phyloP scores from a whole-genome alignment of 768 basidiomycete genomes.

The Mycena epipterygia region DNA sequence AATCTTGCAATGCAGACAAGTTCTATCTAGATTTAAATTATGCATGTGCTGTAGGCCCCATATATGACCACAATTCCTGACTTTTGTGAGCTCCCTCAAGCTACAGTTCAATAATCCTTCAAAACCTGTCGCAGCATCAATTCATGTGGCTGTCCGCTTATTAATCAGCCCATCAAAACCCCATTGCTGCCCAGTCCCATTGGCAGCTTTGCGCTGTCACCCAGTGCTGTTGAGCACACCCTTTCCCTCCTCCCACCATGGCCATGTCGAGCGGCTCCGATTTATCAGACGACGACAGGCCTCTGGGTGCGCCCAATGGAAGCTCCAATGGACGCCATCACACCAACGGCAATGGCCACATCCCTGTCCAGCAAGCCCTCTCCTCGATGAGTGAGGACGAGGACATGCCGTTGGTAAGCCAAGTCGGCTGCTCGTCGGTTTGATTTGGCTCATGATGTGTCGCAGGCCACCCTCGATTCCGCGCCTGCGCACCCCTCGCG shows the following conservation, averaged over 20 bases:
- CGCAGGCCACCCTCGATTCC: conserved; percentile 66
- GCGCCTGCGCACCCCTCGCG: conserved; percentile 54
- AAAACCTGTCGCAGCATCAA: too few species aligned
- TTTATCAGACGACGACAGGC: conserved; percentile 71
- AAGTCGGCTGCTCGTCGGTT: conserved; percentile 32
- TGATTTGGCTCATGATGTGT: conserved; percentile 53
- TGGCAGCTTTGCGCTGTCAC: conserved; percentile 38
- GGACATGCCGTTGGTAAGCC: conserved; percentile 78
- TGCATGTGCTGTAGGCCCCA: too few species aligned
- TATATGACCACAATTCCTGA: too few species aligned
- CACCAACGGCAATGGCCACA: conserved; percentile 58
- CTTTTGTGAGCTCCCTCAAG: too few species aligned
- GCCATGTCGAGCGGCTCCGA: conserved; percentile 61
- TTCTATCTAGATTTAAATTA: too few species aligned
- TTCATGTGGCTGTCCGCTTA: too few species aligned
- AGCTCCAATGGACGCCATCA: conserved; percentile 54
- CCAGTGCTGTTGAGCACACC: conserved; percentile 38
- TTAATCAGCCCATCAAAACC: too few species aligned
- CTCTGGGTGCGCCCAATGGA: conserved; percentile 58
- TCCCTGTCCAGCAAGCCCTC: conserved; percentile 52
- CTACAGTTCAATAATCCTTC: too few species aligned
- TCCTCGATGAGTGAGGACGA: conserved; percentile 77
- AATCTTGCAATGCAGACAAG: too few species aligned
- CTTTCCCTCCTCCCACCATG: conserved; percentile 37
- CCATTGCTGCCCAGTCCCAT: too few species aligned